A percentile compares a stretch with the other conserved stretches of the same genome.
Conservation (phyloP, 306 rosid genomes). For the Gillenia trifoliata region DNA sequence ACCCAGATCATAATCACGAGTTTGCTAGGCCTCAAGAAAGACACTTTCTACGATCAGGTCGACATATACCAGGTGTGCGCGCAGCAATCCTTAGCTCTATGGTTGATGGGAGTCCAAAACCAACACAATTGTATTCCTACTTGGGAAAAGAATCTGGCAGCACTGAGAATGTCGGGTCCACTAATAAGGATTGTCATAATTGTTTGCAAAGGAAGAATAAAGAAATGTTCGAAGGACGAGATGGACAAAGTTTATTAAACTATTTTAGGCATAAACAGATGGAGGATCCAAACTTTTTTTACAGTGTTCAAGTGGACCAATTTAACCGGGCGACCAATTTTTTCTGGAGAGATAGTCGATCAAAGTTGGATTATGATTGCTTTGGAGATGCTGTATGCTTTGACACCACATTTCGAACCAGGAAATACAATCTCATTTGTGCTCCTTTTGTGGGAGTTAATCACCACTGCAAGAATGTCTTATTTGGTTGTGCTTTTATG, state of each 20-base stretch:
- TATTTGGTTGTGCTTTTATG: conserved; percentile 28
- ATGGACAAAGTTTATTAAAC: conserved; percentile 15
- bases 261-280: conserved; percentile 9
- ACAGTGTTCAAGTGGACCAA: conserved; percentile 21
- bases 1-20: conserved; percentile 11
- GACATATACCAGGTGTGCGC: background rate
- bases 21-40: conserved; percentile 14
- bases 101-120: conserved; percentile 1
- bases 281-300: conserved; percentile 19
- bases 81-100: background rate
- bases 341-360: conserved; percentile 27
- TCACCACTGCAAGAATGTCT: conserved; percentile 20
- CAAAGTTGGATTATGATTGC: conserved; percentile 19
- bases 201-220: background rate
- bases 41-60: conserved; percentile 3
- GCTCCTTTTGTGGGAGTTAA: conserved; percentile 25
- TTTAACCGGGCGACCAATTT: conserved; percentile 1
- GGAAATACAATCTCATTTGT: conserved; percentile 17
- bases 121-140: background rate
- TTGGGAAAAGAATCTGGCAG: background rate
- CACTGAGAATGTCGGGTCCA: background rate
- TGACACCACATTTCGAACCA: conserved; percentile 15
- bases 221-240: conserved; percentile 3
- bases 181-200: background rate
- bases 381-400: conserved; percentile 24